phyloP scores from a whole-genome alignment of 768 basidiomycete genomes.

The Boletus bicolor region DNA sequence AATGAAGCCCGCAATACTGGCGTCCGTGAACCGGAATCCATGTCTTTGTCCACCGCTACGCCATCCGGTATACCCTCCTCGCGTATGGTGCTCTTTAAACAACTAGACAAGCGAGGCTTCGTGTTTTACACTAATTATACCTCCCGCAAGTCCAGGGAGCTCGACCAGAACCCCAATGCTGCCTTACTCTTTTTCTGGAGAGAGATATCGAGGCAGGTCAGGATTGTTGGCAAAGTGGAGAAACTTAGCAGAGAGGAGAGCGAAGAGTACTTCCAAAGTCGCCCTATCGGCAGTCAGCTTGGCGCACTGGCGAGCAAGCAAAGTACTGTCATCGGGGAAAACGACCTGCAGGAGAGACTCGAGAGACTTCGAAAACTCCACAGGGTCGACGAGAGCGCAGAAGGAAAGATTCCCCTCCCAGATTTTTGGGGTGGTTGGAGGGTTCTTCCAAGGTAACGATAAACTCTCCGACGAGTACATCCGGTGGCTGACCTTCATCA shows the following conservation, averaged over 20 bases:
- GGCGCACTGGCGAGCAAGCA: constrained; percentile 96
- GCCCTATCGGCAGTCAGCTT: constrained; percentile 80
- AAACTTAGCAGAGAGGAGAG: constrained; percentile 70
- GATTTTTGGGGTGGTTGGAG: constrained; percentile 98
- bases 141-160: constrained; percentile 86
- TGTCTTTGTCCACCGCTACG: constrained; percentile 76
- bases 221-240: constrained; percentile 84
- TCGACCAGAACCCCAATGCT: constrained; percentile 72
- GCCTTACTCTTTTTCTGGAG: constrained; percentile 91
- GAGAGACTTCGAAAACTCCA: constrained; percentile 59
- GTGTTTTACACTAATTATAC: constrained; percentile 97
- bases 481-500: constrained; percentile 31
- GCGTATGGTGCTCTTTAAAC: constrained; percentile 88
- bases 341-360: constrained; percentile 60
- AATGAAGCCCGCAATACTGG: constrained; percentile 51
- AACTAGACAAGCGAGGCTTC: constrained; percentile 86
- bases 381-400: constrained; percentile 40
- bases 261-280: constrained; percentile 74
- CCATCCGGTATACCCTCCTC: constrained; percentile 76
- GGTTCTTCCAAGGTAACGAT: constrained; percentile 75
- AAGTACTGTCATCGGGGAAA: constrained; percentile 74
- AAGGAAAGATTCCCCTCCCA: constrained; percentile 63
- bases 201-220: constrained; percentile 74
- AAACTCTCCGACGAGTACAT: neutral
- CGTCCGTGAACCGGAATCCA: constrained; percentile 89